These are phyloP conservation scores for Coffea eugenioides DNA, from an alignment of 257 asterid genomes.

Conservation along the genomic window DNA sequence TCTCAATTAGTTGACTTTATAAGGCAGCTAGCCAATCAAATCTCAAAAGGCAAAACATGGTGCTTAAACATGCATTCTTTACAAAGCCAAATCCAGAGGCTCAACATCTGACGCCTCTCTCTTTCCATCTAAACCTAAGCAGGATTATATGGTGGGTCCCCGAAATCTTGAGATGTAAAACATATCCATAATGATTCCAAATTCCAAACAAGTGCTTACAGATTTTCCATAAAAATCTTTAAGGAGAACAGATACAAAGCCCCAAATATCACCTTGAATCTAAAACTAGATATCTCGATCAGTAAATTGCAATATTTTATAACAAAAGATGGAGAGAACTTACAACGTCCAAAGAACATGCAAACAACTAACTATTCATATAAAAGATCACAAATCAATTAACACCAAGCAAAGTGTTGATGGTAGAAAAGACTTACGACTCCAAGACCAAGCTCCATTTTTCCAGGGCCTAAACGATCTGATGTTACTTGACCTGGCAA, in stretches of 20 bases:
- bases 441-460: slow-evolving; percentile 99
- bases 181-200: not conserved
- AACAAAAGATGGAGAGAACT: not conserved
- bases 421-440: slow-evolving; percentile 51
- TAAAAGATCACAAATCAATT: not conserved
- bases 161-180: not conserved
- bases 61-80: not conserved
- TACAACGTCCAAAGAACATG: not conserved
- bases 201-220: not conserved
- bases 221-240: not conserved
- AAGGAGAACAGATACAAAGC: not conserved
- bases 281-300: not conserved
- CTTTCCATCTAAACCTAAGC: not conserved
- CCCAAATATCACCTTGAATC: not conserved
- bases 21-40: not conserved
- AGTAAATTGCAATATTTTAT: not conserved
- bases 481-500: slow-evolving; percentile 87
- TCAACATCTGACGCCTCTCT: not conserved
- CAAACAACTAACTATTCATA: not conserved
- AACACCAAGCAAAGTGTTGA: slow-evolving; percentile 14
- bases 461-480: slow-evolving; percentile 94
- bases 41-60: not conserved
- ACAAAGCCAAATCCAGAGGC: not conserved
- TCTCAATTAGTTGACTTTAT: not conserved
- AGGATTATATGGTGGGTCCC: not conserved